Evolutionary conservation across 2,329 filamentous ascomycete species (phyloP), one percentile per base, ranked within the genome.

Genomic region (Allantophomopsis lycopodina): DNA sequence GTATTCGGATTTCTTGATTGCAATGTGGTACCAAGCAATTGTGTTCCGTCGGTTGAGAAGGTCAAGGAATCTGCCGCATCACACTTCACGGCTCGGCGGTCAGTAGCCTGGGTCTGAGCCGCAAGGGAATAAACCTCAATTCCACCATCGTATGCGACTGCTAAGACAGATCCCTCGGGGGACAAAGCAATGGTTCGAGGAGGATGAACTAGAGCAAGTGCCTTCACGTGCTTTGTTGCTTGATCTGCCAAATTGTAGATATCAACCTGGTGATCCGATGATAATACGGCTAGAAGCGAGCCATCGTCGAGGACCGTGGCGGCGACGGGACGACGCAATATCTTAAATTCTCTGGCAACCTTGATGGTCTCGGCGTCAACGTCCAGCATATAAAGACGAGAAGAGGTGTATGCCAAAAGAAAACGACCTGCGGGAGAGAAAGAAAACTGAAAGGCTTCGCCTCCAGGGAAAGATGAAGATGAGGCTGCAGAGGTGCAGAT

Each of bases 401-500:
- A 88, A 31, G 86, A 93, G 58, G 85, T 93, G 57, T 87, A 83
- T 38, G 83, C 85, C 32, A 93, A 69, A 21, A 93, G 61, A 49
- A 79, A 74, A 48, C 80, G 76, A 2, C 84, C 85, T 40, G 71
- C 75, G 5, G 83, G 76, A 2, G 86, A 93, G 43, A 85, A 75
- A 45, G 73, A 77, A 57, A 93, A 94, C 40, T 85, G 82, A 62
- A 94, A 84, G 35, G 84, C 84, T 57, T 94, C 86, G 23, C 84
- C 83, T 28, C 82, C 81, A 1, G 85, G 86, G 45, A 80, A 81
- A 2, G 73, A 72, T 16, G 85, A 85, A 2, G 83, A 86, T 1
- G 84, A 88, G 55, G 83, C 89, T 48, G 84, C 84, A 5, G 83
- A 87, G 37, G 80, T 85, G 31, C 84, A 91, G 11, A 93, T 77